phyloP scores from a whole-genome alignment of 2,329 filamentous ascomycete species.

The Elsinoe batatas region DNA sequence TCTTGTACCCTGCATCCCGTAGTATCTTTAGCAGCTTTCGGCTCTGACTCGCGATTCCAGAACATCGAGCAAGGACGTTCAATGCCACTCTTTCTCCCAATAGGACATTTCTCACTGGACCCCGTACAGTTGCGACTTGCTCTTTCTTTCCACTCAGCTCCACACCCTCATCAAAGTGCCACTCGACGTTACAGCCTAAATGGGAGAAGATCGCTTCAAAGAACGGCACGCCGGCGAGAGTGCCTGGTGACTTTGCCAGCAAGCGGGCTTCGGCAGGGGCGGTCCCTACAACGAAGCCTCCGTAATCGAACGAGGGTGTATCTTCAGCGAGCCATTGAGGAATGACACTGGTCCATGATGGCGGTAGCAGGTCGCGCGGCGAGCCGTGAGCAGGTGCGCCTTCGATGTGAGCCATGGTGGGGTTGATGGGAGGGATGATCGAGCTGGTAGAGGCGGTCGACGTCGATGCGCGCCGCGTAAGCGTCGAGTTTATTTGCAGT shows the following conservation, averaged over 20 bases:
- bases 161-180: conserved; percentile 70
- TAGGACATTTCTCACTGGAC: conserved; percentile 71
- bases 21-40: conserved; percentile 39
- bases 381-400: conserved; percentile 50
- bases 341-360: conserved; percentile 72
- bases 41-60: conserved; percentile 59
- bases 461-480: conserved; percentile 2
- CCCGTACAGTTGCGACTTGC: conserved; percentile 69
- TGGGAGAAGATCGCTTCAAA: conserved; percentile 89
- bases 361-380: conserved; percentile 66
- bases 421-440: neutral
- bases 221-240: conserved; percentile 88
- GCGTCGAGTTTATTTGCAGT: neutral
- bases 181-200: conserved; percentile 80
- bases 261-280: conserved; percentile 40
- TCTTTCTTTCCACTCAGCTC: conserved; percentile 54
- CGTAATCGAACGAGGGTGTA: conserved; percentile 93
- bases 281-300: conserved; percentile 88
- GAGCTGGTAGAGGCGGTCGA: neutral
- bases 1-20: conserved; percentile 59
- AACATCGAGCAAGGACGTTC: conserved; percentile 83
- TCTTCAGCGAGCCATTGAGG: conserved; percentile 88
- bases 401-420: conserved; percentile 31
- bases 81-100: conserved; percentile 90
- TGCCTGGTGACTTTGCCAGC: conserved; percentile 54